Base-by-base conservation (phyloP, 169 alveolate genomes). In the Eimeria maxima region DNA sequence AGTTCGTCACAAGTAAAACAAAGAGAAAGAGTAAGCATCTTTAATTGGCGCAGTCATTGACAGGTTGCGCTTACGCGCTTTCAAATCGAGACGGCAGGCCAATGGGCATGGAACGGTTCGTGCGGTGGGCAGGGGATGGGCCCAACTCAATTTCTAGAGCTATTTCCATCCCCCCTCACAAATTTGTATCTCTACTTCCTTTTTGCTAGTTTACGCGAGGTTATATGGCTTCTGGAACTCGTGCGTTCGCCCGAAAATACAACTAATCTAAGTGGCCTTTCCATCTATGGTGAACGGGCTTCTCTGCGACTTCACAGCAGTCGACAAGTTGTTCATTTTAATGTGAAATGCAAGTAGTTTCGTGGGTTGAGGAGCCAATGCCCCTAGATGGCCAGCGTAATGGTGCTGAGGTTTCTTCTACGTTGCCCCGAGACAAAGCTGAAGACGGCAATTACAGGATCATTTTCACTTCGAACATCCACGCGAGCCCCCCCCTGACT, bases 271-370 rank as follows among this genome's bases (percentile, higher is more conserved):
- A 7, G 0, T 3, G 4, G 42, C n/a, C 74, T 20, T 13, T 1
- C 14, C 74, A 6, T 24, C 8, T 24, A 6, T 1, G 22, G n/a
- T n/a, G 22, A 5, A 3, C 74, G 38, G 74, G 42, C 14, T 20
- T 65, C 7, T n/a, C 74, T 24, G 38, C 74, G 0, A n/a, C 47
- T 24, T 13, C 5, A 0, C 29, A 29, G 14, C 27, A 29, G 27
- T 11, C 4, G 47, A 6, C 20, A n/a, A 69, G 4, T 11, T 10
- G 44, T 7, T 29, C 18, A 7, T 7, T 69, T 29, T 69, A 6
- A 69, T 69, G 78, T 69, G 78, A 69, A 69, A 69, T 69, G 78
- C 78, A 69, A 69, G 47, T 29, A 69, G 20, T 29, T 69, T 11
- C 78, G 47, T 22, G 47, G 47, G 78, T 29, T 69, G 47, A 14